Base-by-base conservation (phyloP, 2,329 filamentous ascomycete species). In the Ustulina deusta region DNA sequence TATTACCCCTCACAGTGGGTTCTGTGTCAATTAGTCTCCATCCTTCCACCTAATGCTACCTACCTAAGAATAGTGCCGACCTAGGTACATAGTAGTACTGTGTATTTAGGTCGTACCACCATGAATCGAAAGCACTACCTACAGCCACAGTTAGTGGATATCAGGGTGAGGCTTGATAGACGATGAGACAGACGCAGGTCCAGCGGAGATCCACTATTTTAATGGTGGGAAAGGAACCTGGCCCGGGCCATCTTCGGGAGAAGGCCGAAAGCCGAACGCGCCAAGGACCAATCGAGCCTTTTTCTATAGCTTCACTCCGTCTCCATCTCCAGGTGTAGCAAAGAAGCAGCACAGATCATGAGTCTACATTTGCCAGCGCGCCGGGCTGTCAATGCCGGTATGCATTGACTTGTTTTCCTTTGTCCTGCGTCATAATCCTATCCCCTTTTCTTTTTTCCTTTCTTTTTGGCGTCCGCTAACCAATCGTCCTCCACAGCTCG, bases 331-430 rank as follows among this genome's bases (percentile, higher is more conserved):
- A 52, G 55, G 17, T 27, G 38, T 49, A 60, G 38, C 32, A 46
- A 40, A 20, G 36, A 55, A 51, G 64, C 63, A 61, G 49, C 61
- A 68, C 59, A 62, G 70, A 76, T 71, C 77, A 93, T 93, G 91
- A 92, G 84, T 81, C 80, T 91, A 74, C 86, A 86, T 79, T 81
- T 89, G 76, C 88, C 90, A 73, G 83, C 88, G 74, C 82, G 88
- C 82, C 87, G 86, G 81, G 81, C 91, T 74, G 83, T 86, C 63
- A 82, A 83, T 76, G 83, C 85, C 78, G 87, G 91, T 93, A 84
- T 65, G 84, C 71, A 66, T 46, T 20, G 52, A 25, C 56, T 69
- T 56, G 66, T 62, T 76, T 51, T 27, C 36, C 3, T 69, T 66
- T 56, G 27, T 25, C 22, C 63, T 69, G 62, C 49, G 4, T 22